Percentiles rank a stretch among this genome's conserved stretches.
These are phyloP conservation scores for Tulasnella sp. DNA, from an alignment of 768 basidiomycete genomes.

Conservation along the genomic window DNA sequence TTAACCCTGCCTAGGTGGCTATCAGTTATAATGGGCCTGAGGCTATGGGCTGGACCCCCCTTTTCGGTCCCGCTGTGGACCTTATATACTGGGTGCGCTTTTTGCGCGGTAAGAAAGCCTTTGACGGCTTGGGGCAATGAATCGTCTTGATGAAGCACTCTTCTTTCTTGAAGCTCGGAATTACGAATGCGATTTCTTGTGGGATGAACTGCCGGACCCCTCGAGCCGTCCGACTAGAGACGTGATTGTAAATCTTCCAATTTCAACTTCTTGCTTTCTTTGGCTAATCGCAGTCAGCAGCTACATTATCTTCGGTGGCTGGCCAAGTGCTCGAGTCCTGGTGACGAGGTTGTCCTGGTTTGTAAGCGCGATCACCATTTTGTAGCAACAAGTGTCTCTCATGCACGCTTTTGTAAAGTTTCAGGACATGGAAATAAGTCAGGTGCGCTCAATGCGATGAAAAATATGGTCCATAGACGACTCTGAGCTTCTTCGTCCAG, in stretches of 20 bases:
- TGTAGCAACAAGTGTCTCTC: background rate
- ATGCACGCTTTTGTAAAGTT: background rate
- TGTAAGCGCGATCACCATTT: background rate
- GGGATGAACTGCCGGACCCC: background rate
- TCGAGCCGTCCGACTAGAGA: background rate
- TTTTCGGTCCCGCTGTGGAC: background rate
- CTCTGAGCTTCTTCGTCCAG: background rate
- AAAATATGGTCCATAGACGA: background rate
- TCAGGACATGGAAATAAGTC: background rate
- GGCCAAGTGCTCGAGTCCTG: background rate
- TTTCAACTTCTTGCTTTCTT: background rate
- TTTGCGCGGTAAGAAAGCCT: background rate
- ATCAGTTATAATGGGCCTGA: background rate
- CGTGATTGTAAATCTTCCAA: background rate
- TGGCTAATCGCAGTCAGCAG: background rate
- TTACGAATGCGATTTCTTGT: background rate
- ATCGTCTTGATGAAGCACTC: background rate
- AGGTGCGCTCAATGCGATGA: background rate
- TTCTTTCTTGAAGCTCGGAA: background rate
- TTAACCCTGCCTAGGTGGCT: background rate
- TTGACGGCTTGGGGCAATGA: background rate
- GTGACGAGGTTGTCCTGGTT: background rate
- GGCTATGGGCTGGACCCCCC: background rate
- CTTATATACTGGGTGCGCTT: background rate
- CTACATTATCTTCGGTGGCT: background rate